Evolutionary conservation across 139 green algal species (phyloP).

Genomic region (Haematococcus sp.): DNA sequence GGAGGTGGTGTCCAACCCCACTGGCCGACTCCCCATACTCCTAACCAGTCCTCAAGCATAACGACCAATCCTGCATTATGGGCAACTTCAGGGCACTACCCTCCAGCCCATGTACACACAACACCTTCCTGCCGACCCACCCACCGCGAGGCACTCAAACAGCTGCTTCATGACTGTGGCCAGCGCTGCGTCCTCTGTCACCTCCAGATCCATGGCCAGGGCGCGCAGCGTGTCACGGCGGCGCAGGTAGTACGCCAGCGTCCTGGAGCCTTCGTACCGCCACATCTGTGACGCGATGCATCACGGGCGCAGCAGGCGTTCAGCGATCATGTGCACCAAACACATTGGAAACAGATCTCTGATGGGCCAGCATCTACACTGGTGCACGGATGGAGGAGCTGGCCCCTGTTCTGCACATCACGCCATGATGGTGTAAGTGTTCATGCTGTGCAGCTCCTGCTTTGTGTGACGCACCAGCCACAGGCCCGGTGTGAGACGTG

Average conservation of each 20-base stretch:
- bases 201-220: constrained; percentile 65
- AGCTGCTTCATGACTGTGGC: constrained; percentile 77
- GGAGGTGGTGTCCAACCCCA: background rate
- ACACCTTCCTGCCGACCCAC: background rate
- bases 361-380: no score
- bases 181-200: constrained; percentile 53
- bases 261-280: constrained; percentile 73
- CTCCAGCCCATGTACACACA: no score
- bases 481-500: constrained; percentile 57
- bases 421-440: no score
- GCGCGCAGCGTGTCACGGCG: constrained; percentile 65
- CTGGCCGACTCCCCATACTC: background rate
- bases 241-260: constrained; percentile 74
- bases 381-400: no score
- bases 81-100: no score
- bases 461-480: constrained; percentile 79
- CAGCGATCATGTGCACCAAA: no score
- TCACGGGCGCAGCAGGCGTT: no score
- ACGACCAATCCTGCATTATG: no score
- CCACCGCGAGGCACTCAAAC: constrained; percentile 65
- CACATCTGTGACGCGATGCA: constrained; percentile 60
- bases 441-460: no score
- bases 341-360: no score
- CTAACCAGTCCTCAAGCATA: no score
- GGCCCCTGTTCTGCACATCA: no score